phyloP scores from a whole-genome alignment of 805 yeast species.

The Yarrowia yakushimensis region DNA sequence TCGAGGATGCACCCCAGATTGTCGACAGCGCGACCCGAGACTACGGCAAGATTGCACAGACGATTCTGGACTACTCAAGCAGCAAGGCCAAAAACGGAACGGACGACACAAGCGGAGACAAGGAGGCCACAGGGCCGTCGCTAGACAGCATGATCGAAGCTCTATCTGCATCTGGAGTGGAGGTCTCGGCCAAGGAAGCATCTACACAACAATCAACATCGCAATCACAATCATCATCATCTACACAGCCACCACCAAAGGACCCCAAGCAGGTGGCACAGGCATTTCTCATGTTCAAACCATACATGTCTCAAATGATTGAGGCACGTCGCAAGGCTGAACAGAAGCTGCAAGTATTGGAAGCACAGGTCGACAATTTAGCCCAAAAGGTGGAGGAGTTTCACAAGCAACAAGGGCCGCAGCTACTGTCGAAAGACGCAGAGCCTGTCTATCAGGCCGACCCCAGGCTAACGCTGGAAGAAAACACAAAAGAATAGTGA shows the following conservation, averaged over 20 bases:
- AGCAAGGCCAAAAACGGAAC: no score
- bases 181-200: neutral
- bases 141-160: slow-evolving; percentile 23
- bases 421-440: neutral
- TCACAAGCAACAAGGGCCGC: neutral
- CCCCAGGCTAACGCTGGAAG: neutral
- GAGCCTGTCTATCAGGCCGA: neutral
- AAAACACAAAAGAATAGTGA: slow-evolving; percentile 6
- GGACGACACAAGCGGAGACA: neutral
- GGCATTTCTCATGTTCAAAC: slow-evolving; percentile 23
- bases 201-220: neutral
- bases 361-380: neutral
- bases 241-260: slow-evolving; percentile 3
- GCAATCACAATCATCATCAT: neutral
- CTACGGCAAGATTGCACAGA: neutral
- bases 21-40: neutral
- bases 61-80: neutral
- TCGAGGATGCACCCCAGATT: neutral
- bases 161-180: slow-evolving; percentile 10
- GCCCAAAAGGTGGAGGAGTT: neutral
- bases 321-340: slow-evolving; percentile 14
- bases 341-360: neutral
- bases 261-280: slow-evolving; percentile 20
- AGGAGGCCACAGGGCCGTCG: neutral
- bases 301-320: slow-evolving; percentile 25